These are phyloP conservation scores for Paramyrothecium roridum DNA, from an alignment of 2,329 filamentous ascomycete species.

Conservation along the genomic window DNA sequence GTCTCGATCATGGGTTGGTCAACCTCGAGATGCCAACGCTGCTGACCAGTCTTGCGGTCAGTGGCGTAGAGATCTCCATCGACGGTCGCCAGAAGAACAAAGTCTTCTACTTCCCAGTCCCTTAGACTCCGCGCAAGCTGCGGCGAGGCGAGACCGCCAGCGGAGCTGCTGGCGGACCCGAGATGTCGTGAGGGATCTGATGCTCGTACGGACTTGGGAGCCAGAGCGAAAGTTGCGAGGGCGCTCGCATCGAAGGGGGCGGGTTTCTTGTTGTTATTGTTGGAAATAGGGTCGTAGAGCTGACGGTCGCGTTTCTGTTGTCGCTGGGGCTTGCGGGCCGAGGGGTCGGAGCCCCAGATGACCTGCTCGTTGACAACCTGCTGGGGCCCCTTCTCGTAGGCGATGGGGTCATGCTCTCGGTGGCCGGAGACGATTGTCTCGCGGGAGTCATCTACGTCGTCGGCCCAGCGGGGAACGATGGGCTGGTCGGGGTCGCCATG, in stretches of 20 bases:
- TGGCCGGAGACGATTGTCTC: constrained; percentile 12
- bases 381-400: constrained; percentile 4
- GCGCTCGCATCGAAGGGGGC: constrained; percentile 75
- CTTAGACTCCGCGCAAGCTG: constrained; percentile 93
- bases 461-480: constrained; percentile 23
- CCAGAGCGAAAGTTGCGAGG: constrained; percentile 97
- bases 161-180: constrained; percentile 45
- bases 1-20: constrained; percentile 90
- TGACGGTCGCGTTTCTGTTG: constrained; percentile 15
- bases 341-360: constrained; percentile 4
- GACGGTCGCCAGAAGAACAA: constrained; percentile 99
- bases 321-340: constrained; percentile 17
- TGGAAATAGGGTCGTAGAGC: constrained; percentile 26
- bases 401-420: constrained; percentile 6
- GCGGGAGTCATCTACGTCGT: constrained; percentile 21
- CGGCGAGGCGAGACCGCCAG: constrained; percentile 73
- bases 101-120: constrained; percentile 99
- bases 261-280: constrained; percentile 31
- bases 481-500: constrained; percentile 19
- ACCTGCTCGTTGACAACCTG: too few species aligned
- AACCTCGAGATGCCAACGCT: constrained; percentile 81
- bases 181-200: constrained; percentile 66
- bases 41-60: constrained; percentile 80
- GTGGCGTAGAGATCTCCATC: constrained; percentile 93
- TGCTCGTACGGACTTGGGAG: constrained; percentile 84